Conservation (phyloP, 225 moss, liverwort and hornwort species). For the Neckera pumila region DNA sequence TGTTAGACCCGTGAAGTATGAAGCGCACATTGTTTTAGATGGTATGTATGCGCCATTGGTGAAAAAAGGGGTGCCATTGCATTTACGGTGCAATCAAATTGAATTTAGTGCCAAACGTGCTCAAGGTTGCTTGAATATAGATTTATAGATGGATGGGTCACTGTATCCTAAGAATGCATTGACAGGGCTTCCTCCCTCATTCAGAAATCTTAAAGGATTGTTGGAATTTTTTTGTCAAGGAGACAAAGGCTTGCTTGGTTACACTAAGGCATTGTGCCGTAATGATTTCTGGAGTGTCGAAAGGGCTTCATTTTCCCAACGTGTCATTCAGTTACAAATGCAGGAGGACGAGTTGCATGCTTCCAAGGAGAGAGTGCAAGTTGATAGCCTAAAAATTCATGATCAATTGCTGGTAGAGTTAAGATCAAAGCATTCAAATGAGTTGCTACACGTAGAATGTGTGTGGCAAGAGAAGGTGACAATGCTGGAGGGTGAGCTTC, state of each 20-base stretch:
- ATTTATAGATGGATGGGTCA: too few species aligned
- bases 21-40: too few species aligned
- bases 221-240: background rate
- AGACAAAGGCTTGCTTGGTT: background rate
- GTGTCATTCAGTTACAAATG: background rate
- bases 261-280: background rate
- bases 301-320: background rate
- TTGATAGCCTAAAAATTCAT: rapidly evolving
- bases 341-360: rapidly evolving
- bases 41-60: too few species aligned
- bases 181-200: background rate
- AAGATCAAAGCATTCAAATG: background rate
- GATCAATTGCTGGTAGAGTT: rapidly evolving
- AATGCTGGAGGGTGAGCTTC: background rate
- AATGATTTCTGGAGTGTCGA: background rate
- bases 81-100: too few species aligned
- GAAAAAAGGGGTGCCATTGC: too few species aligned
- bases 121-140: too few species aligned
- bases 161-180: background rate
- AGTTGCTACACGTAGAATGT: rapidly evolving
- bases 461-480: background rate
- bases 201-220: background rate
- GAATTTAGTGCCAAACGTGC: too few species aligned
- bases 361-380: background rate
- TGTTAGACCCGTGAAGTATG: too few species aligned